phyloP scores from a whole-genome alignment of 2,329 filamentous ascomycete genomes.

The Escovopsis weberi region DNA sequence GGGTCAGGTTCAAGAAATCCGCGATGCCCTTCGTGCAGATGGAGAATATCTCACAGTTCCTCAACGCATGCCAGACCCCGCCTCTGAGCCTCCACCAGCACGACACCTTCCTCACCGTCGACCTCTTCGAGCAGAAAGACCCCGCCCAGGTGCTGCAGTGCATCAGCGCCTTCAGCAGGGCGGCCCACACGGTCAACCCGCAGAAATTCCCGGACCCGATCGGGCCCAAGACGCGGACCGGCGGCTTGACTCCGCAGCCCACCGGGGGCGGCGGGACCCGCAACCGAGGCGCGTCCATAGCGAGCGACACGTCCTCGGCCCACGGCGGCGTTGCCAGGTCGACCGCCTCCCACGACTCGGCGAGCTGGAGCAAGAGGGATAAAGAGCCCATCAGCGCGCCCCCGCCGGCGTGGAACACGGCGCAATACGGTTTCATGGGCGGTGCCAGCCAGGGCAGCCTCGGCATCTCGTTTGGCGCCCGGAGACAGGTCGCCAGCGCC shows the following conservation, averaged over 20 bases:
- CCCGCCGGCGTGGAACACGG: conserved; percentile 74
- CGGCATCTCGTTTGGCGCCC: conserved; percentile 80
- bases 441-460: conserved; percentile 93
- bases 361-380: conserved; percentile 73
- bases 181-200: conserved; percentile 62
- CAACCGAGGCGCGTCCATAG: conserved; percentile 36
- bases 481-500: conserved; percentile 81
- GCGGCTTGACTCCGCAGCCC: conserved; percentile 48
- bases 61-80: conserved; percentile 70
- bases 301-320: conserved; percentile 42
- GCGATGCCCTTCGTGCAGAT: conserved; percentile 98
- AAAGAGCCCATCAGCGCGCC: conserved; percentile 72
- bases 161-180: conserved; percentile 77
- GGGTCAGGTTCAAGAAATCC: conserved; percentile 80
- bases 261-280: conserved; percentile 42
- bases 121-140: conserved; percentile 90
- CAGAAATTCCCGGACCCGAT: conserved; percentile 60
- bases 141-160: conserved; percentile 93
- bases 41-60: conserved; percentile 97
- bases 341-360: conserved; percentile 33
- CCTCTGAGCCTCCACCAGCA: conserved; percentile 83
- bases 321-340: conserved; percentile 23
- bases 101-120: conserved; percentile 93
- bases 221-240: conserved; percentile 50
- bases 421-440: conserved; percentile 96